Conservation (phyloP, 306 rosid species). For the Casuarina glauca region DNA sequence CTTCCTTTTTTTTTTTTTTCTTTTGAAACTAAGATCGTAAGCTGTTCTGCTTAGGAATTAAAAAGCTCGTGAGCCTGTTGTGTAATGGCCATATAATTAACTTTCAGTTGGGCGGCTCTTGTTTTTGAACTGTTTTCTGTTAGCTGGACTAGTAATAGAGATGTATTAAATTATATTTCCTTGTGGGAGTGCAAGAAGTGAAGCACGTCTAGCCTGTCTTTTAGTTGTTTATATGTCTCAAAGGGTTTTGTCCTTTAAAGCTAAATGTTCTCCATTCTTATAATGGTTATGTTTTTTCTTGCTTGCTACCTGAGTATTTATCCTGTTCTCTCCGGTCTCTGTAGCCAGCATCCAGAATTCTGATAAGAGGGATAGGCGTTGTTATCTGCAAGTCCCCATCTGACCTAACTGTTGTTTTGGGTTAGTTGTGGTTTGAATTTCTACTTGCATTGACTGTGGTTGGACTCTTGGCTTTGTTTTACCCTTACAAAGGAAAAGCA, state of each 20-base stretch:
- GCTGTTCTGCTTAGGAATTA: neutral
- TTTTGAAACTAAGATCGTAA: neutral
- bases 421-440: constrained; percentile 57
- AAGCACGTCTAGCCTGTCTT: neutral
- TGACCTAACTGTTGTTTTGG: constrained; percentile 63
- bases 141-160: neutral
- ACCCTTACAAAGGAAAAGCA: constrained; percentile 69
- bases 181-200: neutral
- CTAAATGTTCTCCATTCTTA: neutral
- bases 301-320: neutral
- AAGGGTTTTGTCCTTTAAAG: neutral
- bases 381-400: constrained; percentile 61
- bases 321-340: constrained; percentile 8
- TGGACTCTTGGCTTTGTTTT: constrained; percentile 61
- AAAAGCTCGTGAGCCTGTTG: neutral
- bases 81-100: neutral
- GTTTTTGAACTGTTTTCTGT: neutral
- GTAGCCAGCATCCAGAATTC: constrained; percentile 74
- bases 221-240: neutral
- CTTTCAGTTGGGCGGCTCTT: neutral
- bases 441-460: constrained; percentile 48
- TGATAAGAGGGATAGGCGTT: constrained; percentile 39
- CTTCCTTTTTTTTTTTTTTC: neutral
- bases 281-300: neutral
- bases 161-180: neutral